Evolutionary conservation across 2,329 filamentous ascomycete species (phyloP).

Genomic region (Fusarium sp.): DNA sequence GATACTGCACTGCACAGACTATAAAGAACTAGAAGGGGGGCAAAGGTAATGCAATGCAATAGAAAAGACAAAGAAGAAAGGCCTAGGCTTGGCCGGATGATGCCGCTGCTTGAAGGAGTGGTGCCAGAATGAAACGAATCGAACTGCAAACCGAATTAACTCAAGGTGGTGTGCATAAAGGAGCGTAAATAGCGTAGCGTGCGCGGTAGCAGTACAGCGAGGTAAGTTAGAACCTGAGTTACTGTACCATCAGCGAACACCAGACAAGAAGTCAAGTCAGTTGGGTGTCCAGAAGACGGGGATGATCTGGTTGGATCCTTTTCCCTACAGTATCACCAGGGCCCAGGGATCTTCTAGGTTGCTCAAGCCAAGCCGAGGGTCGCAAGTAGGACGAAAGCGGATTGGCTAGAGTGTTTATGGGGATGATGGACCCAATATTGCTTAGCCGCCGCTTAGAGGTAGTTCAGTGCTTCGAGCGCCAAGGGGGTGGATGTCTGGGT

Average conservation of each 20-base stretch:
- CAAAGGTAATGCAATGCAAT: neutral
- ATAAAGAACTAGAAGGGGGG: neutral
- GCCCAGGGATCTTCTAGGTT: constrained; percentile 15
- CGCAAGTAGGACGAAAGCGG: constrained; percentile 30
- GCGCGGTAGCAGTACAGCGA: neutral
- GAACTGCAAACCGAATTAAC: constrained; percentile 20
- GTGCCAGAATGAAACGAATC: constrained; percentile 20
- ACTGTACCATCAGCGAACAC: neutral
- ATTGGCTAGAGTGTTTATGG: constrained; percentile 34
- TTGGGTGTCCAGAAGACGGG: constrained; percentile 18
- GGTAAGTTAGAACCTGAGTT: constrained; percentile 11
- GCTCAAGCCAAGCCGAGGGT: constrained; percentile 24
- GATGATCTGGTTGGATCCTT: constrained; percentile 26
- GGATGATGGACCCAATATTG: constrained; percentile 35
- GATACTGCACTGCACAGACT: constrained; percentile 1
- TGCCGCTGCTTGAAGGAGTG: constrained; percentile 30
- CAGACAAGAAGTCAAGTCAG: constrained; percentile 2
- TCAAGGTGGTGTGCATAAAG: constrained; percentile 32
- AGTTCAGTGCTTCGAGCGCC: neutral
- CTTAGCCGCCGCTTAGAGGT: constrained; percentile 33
- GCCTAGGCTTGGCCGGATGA: constrained; percentile 18
- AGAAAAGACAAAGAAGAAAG: constrained; percentile 24
- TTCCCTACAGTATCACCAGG: constrained; percentile 31
- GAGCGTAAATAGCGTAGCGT: constrained; percentile 24
- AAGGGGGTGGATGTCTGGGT: neutral